Percentiles rank a stretch among this genome's conserved stretches.
These are phyloP conservation scores for Microcyclosporella mali DNA, from an alignment of 2,329 filamentous ascomycete species.

Conservation along the genomic window DNA sequence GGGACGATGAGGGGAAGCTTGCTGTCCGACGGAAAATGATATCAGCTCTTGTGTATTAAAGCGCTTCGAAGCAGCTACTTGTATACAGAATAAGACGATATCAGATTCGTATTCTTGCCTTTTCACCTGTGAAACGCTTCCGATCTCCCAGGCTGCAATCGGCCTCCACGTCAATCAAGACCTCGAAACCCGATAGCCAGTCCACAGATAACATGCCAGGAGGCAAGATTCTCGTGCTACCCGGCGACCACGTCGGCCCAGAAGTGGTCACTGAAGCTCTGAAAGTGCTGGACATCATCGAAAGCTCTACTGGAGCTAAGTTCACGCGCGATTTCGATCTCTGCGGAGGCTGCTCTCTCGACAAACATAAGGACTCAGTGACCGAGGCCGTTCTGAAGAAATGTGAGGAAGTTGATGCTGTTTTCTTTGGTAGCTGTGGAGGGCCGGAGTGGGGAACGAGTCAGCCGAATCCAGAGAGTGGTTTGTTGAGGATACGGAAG, in stretches of 20 bases:
- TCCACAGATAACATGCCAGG: too few relatives aligned
- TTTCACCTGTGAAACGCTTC: too few relatives aligned
- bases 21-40: too few relatives aligned
- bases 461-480: slow-evolving; percentile 42
- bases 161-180: too few relatives aligned
- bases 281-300: slow-evolving; percentile 42
- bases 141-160: too few relatives aligned
- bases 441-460: slow-evolving; percentile 43
- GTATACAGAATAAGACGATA: too few relatives aligned
- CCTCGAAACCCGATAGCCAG: too few relatives aligned
- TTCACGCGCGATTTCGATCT: slow-evolving; percentile 32
- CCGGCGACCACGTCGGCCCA: slow-evolving; percentile 36
- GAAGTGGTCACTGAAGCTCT: slow-evolving; percentile 48
- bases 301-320: slow-evolving; percentile 20
- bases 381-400: slow-evolving; percentile 41
- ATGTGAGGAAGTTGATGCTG: slow-evolving; percentile 39
- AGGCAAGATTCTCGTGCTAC: slow-evolving; percentile 8
- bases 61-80: too few relatives aligned
- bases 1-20: too few relatives aligned
- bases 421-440: slow-evolving; percentile 46
- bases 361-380: slow-evolving; percentile 41
- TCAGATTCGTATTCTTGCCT: too few relatives aligned
- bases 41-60: too few relatives aligned
- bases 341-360: slow-evolving; percentile 37
- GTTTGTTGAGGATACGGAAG: slow-evolving; percentile 37